Evolutionary conservation across 768 basidiomycete species (phyloP), one percentile per base, ranked within the genome.

Genomic region (Lactarius quietus): DNA sequence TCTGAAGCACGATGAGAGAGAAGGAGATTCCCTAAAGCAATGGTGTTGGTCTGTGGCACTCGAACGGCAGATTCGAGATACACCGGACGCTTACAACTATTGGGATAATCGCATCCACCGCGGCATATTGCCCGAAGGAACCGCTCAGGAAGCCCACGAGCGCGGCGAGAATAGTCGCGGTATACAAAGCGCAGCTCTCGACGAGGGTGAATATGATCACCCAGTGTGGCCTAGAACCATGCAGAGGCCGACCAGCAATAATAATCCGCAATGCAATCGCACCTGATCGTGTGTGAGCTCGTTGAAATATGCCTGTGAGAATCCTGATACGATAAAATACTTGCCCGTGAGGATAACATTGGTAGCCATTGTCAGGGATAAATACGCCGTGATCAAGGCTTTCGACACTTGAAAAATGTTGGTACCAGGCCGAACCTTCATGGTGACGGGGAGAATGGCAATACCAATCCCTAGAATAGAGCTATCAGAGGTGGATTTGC

Each of bases 181-280:
- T 59, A 20, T 65, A 65, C 26, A 65, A 5, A 9, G 59, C 53
- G n/a, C 64, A 36, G 35, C 59, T 65, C 53, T 65, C 64, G 9
- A 60, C 10, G 14, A 65, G 14, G 20, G 41, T 10, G 3, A 60
- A 41, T 35, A 55, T 29, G 1, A 55, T 38, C 7, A 51, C 41
- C 53, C 53, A 45, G 28, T 48, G 33, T 14, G 20, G n/a, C 0
- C 3, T 20, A 17, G 20, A 5, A 14, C 18, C 36, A 20, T 18
- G 28, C 28, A 56, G n/a, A 10, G 53, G 43, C 7, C 23, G 38
- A 10, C 59, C 31, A 7, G 23, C 14, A n/a, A 18, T 15, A 28
- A 48, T 35, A 6, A 61, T 31, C 20, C 43, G 59, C 64, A n/a
- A 48, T 23, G 59, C 53, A 23, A 64, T 55, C 12, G 63, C 63